phyloP scores from a whole-genome alignment of 345 rosid species.

The Heritiera littoralis region DNA sequence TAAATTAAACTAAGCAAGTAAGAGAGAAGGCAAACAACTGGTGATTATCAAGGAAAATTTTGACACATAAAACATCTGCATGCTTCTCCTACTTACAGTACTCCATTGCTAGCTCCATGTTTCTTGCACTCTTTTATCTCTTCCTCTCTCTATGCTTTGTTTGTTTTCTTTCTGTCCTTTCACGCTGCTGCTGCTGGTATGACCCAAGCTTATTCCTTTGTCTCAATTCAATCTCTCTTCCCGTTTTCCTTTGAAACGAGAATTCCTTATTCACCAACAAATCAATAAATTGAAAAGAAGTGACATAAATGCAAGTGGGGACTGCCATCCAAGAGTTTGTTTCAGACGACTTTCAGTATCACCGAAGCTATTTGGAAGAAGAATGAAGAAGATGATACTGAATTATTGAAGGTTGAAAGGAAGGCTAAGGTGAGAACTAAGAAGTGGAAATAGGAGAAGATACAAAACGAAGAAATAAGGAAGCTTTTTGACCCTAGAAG shows the following conservation, averaged over 20 bases:
- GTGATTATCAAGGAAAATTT: neutral
- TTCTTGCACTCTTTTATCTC: constrained; percentile 12
- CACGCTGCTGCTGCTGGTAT: constrained; percentile 20
- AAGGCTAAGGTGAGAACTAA: neutral
- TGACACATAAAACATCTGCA: neutral
- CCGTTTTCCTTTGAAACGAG: constrained; percentile 34
- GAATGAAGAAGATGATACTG: neutral
- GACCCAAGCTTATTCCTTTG: constrained; percentile 32
- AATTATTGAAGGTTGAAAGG: constrained; percentile 1
- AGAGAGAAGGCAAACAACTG: neutral
- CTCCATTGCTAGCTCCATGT: neutral
- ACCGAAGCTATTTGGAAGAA: constrained; percentile 9
- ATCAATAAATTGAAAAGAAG: constrained; percentile 36
- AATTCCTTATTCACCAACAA: constrained; percentile 42
- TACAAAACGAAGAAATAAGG: constrained; percentile 32
- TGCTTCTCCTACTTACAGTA: neutral
- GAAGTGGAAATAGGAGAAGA: constrained; percentile 23
- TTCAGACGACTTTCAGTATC: constrained; percentile 17
- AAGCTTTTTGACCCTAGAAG: constrained; percentile 3
- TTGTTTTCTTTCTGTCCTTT: neutral
- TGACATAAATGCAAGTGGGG: constrained; percentile 1
- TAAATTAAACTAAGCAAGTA: neutral
- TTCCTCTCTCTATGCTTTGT: neutral
- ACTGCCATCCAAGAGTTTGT: constrained; percentile 11
- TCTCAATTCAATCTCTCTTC: constrained; percentile 27